Conservation (phyloP, 163 green algal species). For the Prototheca cutis region DNA sequence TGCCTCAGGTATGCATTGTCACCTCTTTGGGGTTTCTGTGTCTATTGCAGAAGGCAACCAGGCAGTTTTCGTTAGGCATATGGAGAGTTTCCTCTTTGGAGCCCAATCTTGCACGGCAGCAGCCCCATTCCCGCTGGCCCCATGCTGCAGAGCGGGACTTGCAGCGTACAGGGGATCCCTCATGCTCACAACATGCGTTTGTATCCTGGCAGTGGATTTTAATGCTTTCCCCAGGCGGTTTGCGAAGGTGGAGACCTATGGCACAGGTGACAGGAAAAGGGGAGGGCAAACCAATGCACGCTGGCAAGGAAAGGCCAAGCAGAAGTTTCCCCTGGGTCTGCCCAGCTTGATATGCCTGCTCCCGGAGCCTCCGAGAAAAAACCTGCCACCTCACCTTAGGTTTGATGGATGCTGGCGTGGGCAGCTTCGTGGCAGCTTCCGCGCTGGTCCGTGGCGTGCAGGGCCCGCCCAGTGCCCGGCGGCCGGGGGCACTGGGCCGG, state of each 20-base stretch:
- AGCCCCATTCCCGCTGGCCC: neutral
- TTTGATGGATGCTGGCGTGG: conserved; percentile 87
- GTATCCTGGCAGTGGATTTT: conserved; percentile 90
- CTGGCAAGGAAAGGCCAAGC: no score
- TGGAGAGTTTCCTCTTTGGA: neutral
- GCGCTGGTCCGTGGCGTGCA: conserved; percentile 32
- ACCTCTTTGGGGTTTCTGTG: no score
- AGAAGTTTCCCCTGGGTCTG: no score
- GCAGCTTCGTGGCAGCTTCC: conserved; percentile 66
- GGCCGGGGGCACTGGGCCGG: neutral
- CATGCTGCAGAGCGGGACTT: conserved; percentile 6
- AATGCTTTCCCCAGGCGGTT: conserved; percentile 72
- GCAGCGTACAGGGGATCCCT: conserved; percentile 45
- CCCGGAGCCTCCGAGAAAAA: neutral
- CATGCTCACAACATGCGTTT: conserved; percentile 59
- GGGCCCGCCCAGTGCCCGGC: neutral
- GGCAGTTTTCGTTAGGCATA: no score
- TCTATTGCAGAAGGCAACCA: no score
- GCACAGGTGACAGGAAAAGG: conserved; percentile 35
- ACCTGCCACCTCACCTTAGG: conserved; percentile 9
- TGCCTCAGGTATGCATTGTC: no score
- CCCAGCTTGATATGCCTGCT: no score
- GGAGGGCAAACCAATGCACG: no score
- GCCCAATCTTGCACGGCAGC: neutral
- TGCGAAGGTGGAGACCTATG: conserved; percentile 73